These are phyloP conservation scores for Fusarium succisae DNA, from an alignment of 2,329 filamentous ascomycete genomes.

Conservation along the genomic window DNA sequence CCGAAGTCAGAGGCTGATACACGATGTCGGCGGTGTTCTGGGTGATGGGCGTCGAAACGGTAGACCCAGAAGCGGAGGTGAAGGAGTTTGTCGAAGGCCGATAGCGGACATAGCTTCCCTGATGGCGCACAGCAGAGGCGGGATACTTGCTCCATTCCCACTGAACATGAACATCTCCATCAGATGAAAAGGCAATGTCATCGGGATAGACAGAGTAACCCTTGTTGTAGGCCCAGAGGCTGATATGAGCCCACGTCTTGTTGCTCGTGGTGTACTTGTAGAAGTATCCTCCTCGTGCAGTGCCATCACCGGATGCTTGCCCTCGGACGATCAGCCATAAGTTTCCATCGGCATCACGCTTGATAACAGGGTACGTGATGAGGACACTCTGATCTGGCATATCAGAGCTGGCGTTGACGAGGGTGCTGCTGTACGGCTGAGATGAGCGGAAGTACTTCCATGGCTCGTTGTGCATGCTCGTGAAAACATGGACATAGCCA, in stretches of 20 bases:
- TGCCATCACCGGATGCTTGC: conserved; percentile 8
- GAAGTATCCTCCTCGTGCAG: conserved; percentile 11
- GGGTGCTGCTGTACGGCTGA: conserved; percentile 31
- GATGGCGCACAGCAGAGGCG: conserved; percentile 38
- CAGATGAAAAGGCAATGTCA: conserved; percentile 40
- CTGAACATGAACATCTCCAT: conserved; percentile 41
- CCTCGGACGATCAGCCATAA: conserved; percentile 19
- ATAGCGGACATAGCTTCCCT: conserved; percentile 41
- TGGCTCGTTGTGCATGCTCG: conserved; percentile 42
- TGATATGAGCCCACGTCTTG: background rate
- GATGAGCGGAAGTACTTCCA: conserved; percentile 41
- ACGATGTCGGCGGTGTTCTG: conserved; percentile 17
- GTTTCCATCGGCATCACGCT: conserved; percentile 5
- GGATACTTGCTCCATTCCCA: conserved; percentile 44
- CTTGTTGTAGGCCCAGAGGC: conserved; percentile 32
- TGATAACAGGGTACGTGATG: conserved; percentile 24
- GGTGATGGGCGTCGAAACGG: background rate
- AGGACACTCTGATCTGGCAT: conserved; percentile 34
- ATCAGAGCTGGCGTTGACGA: conserved; percentile 29
- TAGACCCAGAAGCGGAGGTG: conserved; percentile 19
- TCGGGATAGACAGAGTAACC: conserved; percentile 42
- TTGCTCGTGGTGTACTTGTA: conserved; percentile 11
- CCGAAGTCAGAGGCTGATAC: conserved; percentile 32
- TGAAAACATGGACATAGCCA: conserved; percentile 42
- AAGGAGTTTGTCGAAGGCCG: conserved; percentile 31